A percentile compares a stretch with the other conserved stretches of the same genome.
phyloP scores from a whole-genome alignment of 768 basidiomycete genomes.

The Solioccasus polychromus region DNA sequence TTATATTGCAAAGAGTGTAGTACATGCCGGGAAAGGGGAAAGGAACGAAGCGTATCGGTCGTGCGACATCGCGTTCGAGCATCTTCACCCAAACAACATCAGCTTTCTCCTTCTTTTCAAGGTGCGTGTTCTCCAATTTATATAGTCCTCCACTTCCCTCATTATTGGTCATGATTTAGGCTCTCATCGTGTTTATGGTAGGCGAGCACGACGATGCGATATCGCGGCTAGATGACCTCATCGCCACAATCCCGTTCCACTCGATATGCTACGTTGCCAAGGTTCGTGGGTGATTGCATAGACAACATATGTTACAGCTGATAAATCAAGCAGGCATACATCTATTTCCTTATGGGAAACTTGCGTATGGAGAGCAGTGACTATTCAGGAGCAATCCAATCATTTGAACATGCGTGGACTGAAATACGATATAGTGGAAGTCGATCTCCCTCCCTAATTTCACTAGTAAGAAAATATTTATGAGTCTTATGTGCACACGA shows the following conservation, averaged over 20 bases:
- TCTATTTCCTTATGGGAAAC: conserved; percentile 5
- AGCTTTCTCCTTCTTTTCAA: conserved; percentile 5
- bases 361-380: background rate
- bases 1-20: too few relatives aligned
- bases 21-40: background rate
- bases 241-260: background rate
- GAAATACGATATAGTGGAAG: background rate
- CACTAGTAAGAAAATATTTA: conserved; percentile 2
- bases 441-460: conserved; percentile 2
- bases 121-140: background rate
- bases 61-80: conserved; percentile 1
- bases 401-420: background rate
- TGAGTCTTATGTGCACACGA: too few relatives aligned
- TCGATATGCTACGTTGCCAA: background rate
- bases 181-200: conserved; percentile 2
- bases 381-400: conserved; percentile 2
- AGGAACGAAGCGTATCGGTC: background rate
- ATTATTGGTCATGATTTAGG: background rate
- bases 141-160: background rate
- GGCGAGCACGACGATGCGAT: background rate
- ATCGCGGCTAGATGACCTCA: too few relatives aligned
- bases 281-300: background rate
- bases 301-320: background rate
- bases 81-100: background rate
- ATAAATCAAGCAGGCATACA: conserved; percentile 4